Evolutionary conservation across 768 basidiomycete species (phyloP), one percentile per base, ranked within the genome.

Genomic region (Sistotremastrum niveocremeum): DNA sequence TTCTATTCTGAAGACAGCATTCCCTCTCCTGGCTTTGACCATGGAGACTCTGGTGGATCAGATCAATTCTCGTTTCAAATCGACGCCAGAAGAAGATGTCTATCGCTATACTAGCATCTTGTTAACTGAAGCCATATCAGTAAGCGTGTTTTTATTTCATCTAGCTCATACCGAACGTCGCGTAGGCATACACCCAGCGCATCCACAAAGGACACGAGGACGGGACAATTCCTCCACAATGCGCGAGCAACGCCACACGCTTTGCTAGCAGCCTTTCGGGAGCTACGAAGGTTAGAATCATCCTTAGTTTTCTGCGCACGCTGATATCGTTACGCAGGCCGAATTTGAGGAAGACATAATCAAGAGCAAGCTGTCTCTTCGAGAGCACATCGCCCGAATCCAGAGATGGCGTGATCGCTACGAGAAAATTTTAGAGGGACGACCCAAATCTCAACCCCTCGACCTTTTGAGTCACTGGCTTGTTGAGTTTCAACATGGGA

Each of bases 1-100:
- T 37, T 84, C 91, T 58, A 80, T 88, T 35, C 70, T 98, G 55
- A 98, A 99, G 66, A 95, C 94, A 0, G 82, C 88, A 0, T 95
- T 93, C 71, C 95, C 95, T 0, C 72, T 99, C 5, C 73, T 99
- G 34, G 87, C 94, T 32, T 69, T 98, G 20, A 95, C 90, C 47
- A 72, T 99, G 71, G 95, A 99, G 65, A 93, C 89, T 10, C 84
- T 97, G 74, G 84, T 93, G 4, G 95, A 99, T 53, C 91, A 97
- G 62, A 84, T 99, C 52, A 72, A 79, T 20, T 75, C 79, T 48
- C 77, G 90, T 44, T 94, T 97, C 67, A 94, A 95, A 60, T 77
- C 84, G 2, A 72, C 76, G 1, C 73, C 79, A 2, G 95, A 99
- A 49, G 95, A 99, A 63, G 93, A 97, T 52, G 80, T 91, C 5